Evolutionary conservation across 768 basidiomycete species (phyloP).

Genomic region (Cantharellus cinnabarinus): DNA sequence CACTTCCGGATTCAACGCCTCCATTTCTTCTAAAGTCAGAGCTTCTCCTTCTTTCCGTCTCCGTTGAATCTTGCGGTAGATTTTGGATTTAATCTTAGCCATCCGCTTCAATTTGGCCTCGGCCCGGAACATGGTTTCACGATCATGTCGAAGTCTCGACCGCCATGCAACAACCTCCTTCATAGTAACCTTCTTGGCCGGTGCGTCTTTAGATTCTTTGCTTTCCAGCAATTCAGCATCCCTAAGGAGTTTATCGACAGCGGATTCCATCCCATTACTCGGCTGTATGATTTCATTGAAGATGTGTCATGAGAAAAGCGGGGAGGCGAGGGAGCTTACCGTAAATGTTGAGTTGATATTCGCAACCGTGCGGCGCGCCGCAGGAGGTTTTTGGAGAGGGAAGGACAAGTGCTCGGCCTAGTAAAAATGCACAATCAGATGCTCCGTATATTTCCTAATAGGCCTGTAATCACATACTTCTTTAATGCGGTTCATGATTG

Average conservation of each 20-base stretch:
- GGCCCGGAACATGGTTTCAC: conserved; percentile 84
- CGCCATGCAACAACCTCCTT: conserved; percentile 75
- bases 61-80: conserved; percentile 67
- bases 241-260: conserved; percentile 62
- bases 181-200: conserved; percentile 59
- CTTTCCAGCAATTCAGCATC: conserved; percentile 66
- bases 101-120: conserved; percentile 78
- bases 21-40: conserved; percentile 19
- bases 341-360: conserved; percentile 73
- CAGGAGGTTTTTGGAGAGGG: conserved; percentile 48
- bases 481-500: conserved; percentile 77
- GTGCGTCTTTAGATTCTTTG: conserved; percentile 55
- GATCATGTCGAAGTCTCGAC: conserved; percentile 65
- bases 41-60: conserved; percentile 49
- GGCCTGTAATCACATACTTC: conserved; percentile 32
- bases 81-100: conserved; percentile 90
- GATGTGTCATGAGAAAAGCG: not conserved
- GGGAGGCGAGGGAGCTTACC: conserved; percentile 20
- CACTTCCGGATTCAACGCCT: conserved; percentile 29
- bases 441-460: conserved; percentile 7
- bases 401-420: conserved; percentile 78
- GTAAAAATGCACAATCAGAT: not conserved
- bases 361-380: conserved; percentile 41
- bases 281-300: conserved; percentile 29
- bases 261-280: conserved; percentile 62